phyloP scores from a whole-genome alignment of 805 yeast genomes.

The Saccharomycopsis sp. region DNA sequence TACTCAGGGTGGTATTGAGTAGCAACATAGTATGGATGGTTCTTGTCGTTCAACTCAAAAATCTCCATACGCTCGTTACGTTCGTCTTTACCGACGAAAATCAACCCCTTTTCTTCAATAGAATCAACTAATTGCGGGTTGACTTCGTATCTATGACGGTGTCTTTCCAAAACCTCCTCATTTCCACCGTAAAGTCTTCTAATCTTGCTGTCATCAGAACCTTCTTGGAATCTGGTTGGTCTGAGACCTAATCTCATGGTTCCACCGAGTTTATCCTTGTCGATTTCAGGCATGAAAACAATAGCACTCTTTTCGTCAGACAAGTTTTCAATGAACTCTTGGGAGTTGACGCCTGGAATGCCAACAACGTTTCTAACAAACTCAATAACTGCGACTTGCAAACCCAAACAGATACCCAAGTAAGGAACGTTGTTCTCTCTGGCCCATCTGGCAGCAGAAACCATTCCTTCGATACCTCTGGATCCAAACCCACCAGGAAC shows the following conservation, averaged over 20 bases:
- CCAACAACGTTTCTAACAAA: conserved; percentile 78
- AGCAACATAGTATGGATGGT: conserved; percentile 85
- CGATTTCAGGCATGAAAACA: conserved; percentile 98
- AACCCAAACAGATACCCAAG: conserved; percentile 94
- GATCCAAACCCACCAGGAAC: conserved; percentile 99
- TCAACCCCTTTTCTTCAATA: conserved; percentile 74
- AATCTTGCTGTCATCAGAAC: conserved; percentile 61
- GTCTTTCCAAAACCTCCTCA: conserved; percentile 78
- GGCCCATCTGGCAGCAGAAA: conserved; percentile 96
- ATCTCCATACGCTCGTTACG: conserved; percentile 89
- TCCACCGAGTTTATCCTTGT: conserved; percentile 93
- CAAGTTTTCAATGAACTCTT: conserved; percentile 68
- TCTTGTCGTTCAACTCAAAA: conserved; percentile 59
- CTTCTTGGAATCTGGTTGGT: conserved; percentile 71
- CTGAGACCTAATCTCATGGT: conserved; percentile 98
- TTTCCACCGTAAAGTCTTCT: conserved; percentile 73
- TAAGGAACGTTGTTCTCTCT: conserved; percentile 91
- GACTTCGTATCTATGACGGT: conserved; percentile 96
- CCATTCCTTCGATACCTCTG: conserved; percentile 98
- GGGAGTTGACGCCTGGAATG: conserved; percentile 60
- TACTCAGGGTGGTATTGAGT: conserved; percentile 99
- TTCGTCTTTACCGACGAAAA: conserved; percentile 92
- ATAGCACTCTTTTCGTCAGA: conserved; percentile 62
- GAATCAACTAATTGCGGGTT: conserved; percentile 72
- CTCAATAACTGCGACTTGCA: conserved; percentile 95